phyloP scores from a whole-genome alignment of 257 asterid genomes.

The Solanum phureja region DNA sequence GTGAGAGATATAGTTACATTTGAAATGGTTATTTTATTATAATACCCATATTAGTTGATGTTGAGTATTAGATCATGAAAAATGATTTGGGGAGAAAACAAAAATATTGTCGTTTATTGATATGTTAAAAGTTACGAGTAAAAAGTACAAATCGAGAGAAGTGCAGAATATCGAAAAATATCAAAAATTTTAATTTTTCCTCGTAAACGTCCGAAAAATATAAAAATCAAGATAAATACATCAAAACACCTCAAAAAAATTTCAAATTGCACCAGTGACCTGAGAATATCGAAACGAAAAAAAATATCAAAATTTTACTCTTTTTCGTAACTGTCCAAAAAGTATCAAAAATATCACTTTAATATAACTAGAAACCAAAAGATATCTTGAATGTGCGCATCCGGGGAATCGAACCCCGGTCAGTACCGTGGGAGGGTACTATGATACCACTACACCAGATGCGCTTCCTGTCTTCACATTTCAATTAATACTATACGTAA shows the following conservation, averaged over 20 bases:
- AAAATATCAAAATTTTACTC: too few relatives aligned
- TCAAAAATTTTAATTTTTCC: too few relatives aligned
- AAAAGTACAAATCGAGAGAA: neutral
- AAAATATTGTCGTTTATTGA: too few relatives aligned
- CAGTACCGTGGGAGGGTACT: conserved; percentile 64
- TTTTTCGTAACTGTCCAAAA: too few relatives aligned
- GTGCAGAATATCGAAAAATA: neutral
- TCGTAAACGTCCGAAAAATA: too few relatives aligned
- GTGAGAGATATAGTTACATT: neutral
- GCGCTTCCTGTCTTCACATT: neutral
- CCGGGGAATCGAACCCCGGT: too few relatives aligned
- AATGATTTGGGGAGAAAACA: neutral
- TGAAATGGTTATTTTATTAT: neutral
- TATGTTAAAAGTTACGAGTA: neutral
- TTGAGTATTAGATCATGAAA: neutral
- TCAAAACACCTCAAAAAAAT: too few relatives aligned
- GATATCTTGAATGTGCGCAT: neutral
- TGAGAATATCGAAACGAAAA: too few relatives aligned
- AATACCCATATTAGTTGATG: neutral
- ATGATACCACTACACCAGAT: conserved; percentile 45
- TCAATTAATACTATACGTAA: neutral
- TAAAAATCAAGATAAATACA: too few relatives aligned
- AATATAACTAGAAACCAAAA: neutral
- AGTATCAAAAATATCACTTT: too few relatives aligned
- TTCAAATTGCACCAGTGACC: too few relatives aligned